These are phyloP conservation scores for Udeniomyces megalosporus DNA, from an alignment of 768 basidiomycete species.

Conservation along the genomic window DNA sequence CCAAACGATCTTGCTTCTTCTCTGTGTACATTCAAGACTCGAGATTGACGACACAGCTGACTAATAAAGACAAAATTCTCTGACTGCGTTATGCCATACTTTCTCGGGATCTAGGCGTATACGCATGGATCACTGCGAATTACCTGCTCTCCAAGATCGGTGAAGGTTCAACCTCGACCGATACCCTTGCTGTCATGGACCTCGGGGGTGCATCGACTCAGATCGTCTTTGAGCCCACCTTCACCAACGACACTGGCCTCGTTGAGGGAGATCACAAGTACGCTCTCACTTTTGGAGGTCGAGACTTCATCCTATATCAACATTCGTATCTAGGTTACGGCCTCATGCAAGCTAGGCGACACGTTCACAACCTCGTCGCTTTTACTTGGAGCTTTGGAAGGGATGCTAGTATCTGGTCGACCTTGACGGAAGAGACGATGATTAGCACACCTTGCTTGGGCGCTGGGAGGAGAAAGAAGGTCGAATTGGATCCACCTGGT, in stretches of 20 bases:
- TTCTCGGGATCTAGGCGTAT: conserved; percentile 38
- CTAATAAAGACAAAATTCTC: too few relatives aligned
- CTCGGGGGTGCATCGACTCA: conserved; percentile 94
- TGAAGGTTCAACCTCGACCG: conserved; percentile 34
- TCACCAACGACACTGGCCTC: conserved; percentile 37
- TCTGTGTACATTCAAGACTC: too few relatives aligned
- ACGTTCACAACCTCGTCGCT: conserved; percentile 77
- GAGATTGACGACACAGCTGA: too few relatives aligned
- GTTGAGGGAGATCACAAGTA: conserved; percentile 86
- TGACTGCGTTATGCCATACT: background rate
- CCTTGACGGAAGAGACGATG: conserved; percentile 25
- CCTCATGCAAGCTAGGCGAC: conserved; percentile 66
- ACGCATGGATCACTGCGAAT: conserved; percentile 96
- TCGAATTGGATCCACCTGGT: conserved; percentile 44
- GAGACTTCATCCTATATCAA: conserved; percentile 66
- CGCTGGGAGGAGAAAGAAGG: conserved; percentile 42
- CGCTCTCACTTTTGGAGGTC: conserved; percentile 56
- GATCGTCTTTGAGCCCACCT: conserved; percentile 82
- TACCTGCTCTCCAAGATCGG: conserved; percentile 67
- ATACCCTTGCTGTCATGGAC: conserved; percentile 79
- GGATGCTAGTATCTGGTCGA: conserved; percentile 30
- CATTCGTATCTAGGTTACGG: conserved; percentile 97
- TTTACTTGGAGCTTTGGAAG: conserved; percentile 48
- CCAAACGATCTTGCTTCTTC: background rate
- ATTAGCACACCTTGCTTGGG: conserved; percentile 74